A percentile compares a stretch with the other conserved stretches of the same genome.
Evolutionary conservation across 805 yeast species (phyloP).

Genomic region (Clavispora asparagi): DNA sequence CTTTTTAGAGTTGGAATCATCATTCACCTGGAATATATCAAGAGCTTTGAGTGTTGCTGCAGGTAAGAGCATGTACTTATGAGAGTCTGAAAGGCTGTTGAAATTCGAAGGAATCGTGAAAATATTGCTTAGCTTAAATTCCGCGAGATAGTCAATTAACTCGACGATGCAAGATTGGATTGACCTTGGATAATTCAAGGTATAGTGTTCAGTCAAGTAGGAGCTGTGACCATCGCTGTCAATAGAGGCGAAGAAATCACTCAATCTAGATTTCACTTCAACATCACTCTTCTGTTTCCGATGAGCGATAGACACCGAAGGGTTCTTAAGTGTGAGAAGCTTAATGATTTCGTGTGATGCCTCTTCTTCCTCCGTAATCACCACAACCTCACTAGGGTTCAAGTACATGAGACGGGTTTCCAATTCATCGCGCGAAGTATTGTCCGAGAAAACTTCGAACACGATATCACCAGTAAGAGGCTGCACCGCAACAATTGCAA

Average conservation of each 20-base stretch:
- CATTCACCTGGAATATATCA: constrained; percentile 67
- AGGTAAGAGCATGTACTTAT: constrained; percentile 52
- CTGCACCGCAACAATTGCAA: constrained; percentile 57
- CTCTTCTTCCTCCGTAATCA: constrained; percentile 21
- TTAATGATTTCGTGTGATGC: constrained; percentile 27
- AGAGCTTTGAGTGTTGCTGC: constrained; percentile 63
- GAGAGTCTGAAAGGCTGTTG: constrained; percentile 42
- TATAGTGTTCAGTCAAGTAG: constrained; percentile 21
- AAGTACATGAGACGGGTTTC: constrained; percentile 72
- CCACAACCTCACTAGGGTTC: constrained; percentile 70
- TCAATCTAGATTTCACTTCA: constrained; percentile 12
- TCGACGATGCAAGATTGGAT: constrained; percentile 38
- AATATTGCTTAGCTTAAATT: constrained; percentile 56
- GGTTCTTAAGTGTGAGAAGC: constrained; percentile 14
- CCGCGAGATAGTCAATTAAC: constrained; percentile 51
- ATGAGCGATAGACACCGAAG: constrained; percentile 7
- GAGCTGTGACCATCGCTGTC: constrained; percentile 11
- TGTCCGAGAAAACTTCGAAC: constrained; percentile 66
- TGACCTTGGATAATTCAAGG: constrained; percentile 13
- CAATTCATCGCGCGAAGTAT: constrained; percentile 49
- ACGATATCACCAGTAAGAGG: constrained; percentile 72
- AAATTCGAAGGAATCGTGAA: constrained; percentile 51
- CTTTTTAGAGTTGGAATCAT: constrained; percentile 43
- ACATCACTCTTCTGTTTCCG: constrained; percentile 1
- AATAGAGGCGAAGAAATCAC: constrained; percentile 22